phyloP scores from a whole-genome alignment of 148 eudicot species.

The Rhododendron henanense region DNA sequence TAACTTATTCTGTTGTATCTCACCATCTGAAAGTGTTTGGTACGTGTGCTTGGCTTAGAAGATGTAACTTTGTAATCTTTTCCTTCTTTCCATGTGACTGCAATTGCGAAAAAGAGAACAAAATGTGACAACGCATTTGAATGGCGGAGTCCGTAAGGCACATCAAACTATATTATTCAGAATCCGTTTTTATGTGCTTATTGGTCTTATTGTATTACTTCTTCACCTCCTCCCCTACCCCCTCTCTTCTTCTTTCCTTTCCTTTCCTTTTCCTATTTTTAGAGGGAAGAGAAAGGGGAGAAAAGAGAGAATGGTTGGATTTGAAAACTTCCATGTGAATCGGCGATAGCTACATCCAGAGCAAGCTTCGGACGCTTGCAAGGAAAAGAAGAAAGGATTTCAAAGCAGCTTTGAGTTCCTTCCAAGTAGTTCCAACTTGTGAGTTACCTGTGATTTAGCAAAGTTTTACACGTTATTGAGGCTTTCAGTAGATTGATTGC shows the following conservation, averaged over 20 bases:
- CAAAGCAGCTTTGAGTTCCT: neutral
- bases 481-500: neutral
- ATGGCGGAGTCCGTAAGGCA: neutral
- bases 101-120: neutral
- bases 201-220: neutral
- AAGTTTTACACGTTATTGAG: neutral
- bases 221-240: neutral
- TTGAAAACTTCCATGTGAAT: neutral
- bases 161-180: neutral
- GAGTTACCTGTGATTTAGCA: neutral
- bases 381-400: neutral
- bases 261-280: neutral
- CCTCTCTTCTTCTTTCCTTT: neutral
- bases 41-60: constrained; percentile 1
- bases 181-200: neutral
- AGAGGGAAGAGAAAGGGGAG: neutral
- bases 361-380: neutral
- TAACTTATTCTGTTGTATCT: constrained; percentile 11
- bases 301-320: neutral
- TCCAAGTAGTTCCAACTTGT: neutral
- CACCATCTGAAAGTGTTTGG: constrained; percentile 7
- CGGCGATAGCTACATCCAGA: neutral
- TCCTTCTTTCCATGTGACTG: neutral
- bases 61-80: neutral
- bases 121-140: neutral